Conservation (phyloP, 164 flowering plant species). For the Annona cherimola region DNA sequence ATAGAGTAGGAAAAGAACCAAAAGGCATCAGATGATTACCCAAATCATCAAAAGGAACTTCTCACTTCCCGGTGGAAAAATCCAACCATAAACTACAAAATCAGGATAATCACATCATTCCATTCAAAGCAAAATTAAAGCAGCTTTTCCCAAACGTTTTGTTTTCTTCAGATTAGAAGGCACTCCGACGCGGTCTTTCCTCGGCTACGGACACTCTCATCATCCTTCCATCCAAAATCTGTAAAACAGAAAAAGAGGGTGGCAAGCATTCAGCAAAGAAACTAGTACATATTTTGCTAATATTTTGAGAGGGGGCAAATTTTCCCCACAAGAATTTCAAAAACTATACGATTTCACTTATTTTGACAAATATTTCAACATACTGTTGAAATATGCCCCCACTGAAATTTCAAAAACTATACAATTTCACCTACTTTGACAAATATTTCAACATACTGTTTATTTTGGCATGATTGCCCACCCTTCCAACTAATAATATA, state of each 20-base stretch:
- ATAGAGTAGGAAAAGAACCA: too few species aligned
- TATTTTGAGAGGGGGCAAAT: too few species aligned
- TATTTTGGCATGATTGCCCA: too few species aligned
- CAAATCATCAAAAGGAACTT: background rate
- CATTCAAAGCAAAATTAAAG: background rate
- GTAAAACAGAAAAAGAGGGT: conserved; percentile 11
- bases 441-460: too few species aligned
- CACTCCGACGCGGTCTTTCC: conserved; percentile 45
- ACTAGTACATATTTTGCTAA: background rate
- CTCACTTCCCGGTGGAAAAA: background rate
- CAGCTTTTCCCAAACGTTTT: background rate
- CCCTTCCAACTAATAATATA: too few species aligned
- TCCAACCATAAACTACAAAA: background rate
- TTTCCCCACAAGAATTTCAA: too few species aligned
- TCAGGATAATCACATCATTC: background rate
- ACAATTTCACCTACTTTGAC: too few species aligned
- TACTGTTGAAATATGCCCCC: background rate
- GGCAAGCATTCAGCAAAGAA: background rate
- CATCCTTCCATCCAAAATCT: conserved; percentile 81
- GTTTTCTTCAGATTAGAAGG: conserved; percentile 14
- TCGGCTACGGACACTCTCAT: conserved; percentile 76
- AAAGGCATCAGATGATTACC: background rate
- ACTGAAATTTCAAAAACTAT: background rate
- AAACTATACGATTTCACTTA: too few species aligned
- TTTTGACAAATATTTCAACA: background rate